phyloP scores from a whole-genome alignment of 768 basidiomycete genomes.

The Tulasnella sp. region DNA sequence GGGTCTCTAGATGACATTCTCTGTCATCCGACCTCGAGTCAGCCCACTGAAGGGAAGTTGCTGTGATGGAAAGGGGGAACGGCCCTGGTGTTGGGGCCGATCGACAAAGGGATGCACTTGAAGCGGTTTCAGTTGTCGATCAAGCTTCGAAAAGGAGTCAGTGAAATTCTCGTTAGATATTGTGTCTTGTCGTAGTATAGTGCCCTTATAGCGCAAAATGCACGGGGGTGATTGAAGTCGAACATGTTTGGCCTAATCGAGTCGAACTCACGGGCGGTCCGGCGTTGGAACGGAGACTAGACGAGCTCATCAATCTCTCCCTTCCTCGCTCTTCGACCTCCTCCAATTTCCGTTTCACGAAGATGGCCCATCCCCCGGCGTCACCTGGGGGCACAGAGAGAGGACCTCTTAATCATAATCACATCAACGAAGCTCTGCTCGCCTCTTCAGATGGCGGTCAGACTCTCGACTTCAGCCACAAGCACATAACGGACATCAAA shows the following conservation, averaged over 20 bases:
- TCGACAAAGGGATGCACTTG: not conserved
- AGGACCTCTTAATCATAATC: slow-evolving; percentile 51
- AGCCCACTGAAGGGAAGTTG: not conserved
- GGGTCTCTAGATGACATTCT: not conserved
- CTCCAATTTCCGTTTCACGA: not conserved
- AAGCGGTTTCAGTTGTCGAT: not conserved
- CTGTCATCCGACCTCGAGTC: not conserved
- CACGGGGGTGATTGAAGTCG: slow-evolving; percentile 24
- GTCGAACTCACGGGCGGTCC: slow-evolving; percentile 20
- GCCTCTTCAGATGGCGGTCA: slow-evolving; percentile 75
- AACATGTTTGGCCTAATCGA: slow-evolving; percentile 14
- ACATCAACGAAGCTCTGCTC: slow-evolving; percentile 65
- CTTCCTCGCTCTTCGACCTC: not conserved
- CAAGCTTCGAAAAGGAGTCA: not conserved
- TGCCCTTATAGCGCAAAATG: not conserved
- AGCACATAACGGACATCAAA: slow-evolving; percentile 74
- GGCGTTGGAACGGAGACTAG: slow-evolving; percentile 30
- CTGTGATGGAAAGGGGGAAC: not conserved
- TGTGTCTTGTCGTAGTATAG: slow-evolving; percentile 6
- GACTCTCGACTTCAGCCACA: slow-evolving; percentile 83
- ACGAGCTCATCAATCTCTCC: slow-evolving; percentile 4
- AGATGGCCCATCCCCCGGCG: slow-evolving; percentile 18
- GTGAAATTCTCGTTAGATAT: not conserved
- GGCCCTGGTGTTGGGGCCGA: not conserved
- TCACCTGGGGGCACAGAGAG: not conserved